Evolutionary conservation across 1,284 basidiomycete species (phyloP).

Genomic region (Puccinia novopanici): DNA sequence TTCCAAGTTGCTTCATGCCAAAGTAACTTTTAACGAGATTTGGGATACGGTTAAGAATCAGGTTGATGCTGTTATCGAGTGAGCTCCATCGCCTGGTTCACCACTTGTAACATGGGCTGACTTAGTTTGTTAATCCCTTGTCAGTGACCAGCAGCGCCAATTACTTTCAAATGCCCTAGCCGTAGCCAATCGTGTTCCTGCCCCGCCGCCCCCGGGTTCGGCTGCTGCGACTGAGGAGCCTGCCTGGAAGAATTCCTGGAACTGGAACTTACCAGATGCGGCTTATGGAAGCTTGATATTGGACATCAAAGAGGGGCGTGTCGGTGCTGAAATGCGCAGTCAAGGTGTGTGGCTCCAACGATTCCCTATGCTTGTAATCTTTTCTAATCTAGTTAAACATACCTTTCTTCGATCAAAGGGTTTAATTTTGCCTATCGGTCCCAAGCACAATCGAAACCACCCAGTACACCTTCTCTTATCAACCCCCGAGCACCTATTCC

Average conservation of each 20-base stretch:
- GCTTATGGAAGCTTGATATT: conserved; percentile 84
- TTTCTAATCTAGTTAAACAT: conserved; percentile 3
- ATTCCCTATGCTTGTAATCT: conserved; percentile 19
- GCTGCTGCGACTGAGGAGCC: conserved; percentile 73
- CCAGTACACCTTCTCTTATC: conserved; percentile 31
- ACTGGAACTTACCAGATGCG: conserved; percentile 93
- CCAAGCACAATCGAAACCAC: conserved; percentile 60
- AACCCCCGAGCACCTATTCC: conserved; percentile 33
- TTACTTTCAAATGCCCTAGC: conserved; percentile 85
- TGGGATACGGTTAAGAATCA: conserved; percentile 92
- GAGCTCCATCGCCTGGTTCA: conserved; percentile 51
- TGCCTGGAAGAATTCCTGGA: conserved; percentile 97
- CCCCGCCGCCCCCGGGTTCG: conserved; percentile 64
- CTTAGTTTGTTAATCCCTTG: neutral
- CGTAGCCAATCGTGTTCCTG: conserved; percentile 77
- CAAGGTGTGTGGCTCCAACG: conserved; percentile 67
- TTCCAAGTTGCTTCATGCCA: conserved; percentile 75
- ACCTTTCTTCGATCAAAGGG: conserved; percentile 63
- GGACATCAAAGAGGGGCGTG: conserved; percentile 84
- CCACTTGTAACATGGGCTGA: neutral
- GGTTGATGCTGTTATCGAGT: conserved; percentile 87
- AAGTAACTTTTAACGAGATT: conserved; percentile 81
- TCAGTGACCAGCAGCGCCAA: conserved; percentile 76
- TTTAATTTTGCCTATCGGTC: conserved; percentile 94
- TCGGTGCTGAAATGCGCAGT: conserved; percentile 86